phyloP scores from a whole-genome alignment of 2,329 filamentous ascomycete species.

The Penicillium oxalicum region DNA sequence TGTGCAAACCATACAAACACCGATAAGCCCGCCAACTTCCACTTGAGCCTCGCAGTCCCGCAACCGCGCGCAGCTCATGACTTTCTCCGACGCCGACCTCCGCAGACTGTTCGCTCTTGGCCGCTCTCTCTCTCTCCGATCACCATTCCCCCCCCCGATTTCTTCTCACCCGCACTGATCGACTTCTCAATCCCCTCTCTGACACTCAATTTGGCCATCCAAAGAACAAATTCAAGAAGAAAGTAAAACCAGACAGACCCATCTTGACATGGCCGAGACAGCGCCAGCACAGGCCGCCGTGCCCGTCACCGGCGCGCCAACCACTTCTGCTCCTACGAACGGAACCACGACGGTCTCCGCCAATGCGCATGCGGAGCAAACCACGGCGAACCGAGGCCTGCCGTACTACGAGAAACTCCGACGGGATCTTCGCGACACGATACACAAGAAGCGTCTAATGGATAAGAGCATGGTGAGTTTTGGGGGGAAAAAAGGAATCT shows the following conservation, averaged over 20 bases:
- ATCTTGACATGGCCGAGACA: slow-evolving; percentile 37
- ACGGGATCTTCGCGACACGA: slow-evolving; percentile 59
- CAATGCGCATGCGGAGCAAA: slow-evolving; percentile 23
- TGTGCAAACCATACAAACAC: slow-evolving; percentile 36
- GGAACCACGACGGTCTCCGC: slow-evolving; percentile 17
- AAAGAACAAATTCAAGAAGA: background rate
- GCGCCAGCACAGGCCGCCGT: slow-evolving; percentile 27
- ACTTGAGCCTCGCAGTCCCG: slow-evolving; percentile 4
- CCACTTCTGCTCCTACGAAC: slow-evolving; percentile 10
- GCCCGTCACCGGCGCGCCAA: slow-evolving; percentile 16
- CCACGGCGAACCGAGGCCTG: slow-evolving; percentile 37
- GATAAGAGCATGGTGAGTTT: slow-evolving; percentile 54
- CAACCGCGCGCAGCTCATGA: background rate
- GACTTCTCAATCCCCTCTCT: background rate
- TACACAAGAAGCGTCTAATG: slow-evolving; percentile 59
- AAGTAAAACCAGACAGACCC: background rate
- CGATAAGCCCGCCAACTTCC: slow-evolving; percentile 14
- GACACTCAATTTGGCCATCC: no score
- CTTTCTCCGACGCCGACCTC: background rate
- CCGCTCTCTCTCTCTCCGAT: no score
- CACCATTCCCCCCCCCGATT: no score
- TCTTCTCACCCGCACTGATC: background rate
- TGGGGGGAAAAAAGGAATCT: no score
- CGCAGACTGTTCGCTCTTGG: no score
- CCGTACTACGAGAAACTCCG: slow-evolving; percentile 71